Evolutionary conservation across 1,284 basidiomycete genomes (phyloP).

Genomic region (Irpex rosettiformis): DNA sequence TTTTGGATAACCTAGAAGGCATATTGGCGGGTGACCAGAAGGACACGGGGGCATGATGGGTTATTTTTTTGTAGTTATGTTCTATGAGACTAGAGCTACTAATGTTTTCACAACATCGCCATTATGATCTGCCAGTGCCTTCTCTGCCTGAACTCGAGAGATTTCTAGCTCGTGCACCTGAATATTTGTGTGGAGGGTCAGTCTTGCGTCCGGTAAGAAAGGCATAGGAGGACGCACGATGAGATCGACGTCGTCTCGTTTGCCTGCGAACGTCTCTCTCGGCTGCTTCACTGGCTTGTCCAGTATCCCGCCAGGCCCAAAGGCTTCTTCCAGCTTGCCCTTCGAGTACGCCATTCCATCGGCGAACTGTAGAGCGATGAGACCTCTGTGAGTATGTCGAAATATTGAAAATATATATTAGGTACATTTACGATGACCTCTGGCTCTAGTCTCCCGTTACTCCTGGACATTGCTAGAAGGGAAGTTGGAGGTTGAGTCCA

Average conservation of each 20-base stretch:
- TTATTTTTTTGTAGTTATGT: no score
- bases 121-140: conserved; percentile 43
- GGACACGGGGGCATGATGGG: no score
- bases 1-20: background rate
- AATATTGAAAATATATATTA: conserved; percentile 7
- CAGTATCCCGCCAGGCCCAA: conserved; percentile 47
- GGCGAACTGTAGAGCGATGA: conserved; percentile 42
- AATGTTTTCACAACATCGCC: conserved; percentile 31
- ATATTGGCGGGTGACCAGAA: background rate
- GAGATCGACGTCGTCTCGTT: conserved; percentile 61
- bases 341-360: conserved; percentile 69
- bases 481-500: conserved; percentile 8
- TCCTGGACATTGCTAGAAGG: conserved; percentile 14
- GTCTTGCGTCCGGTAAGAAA: background rate
- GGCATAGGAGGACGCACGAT: conserved; percentile 45
- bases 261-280: conserved; percentile 34
- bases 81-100: conserved; percentile 21
- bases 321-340: conserved; percentile 61
- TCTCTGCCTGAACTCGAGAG: conserved; percentile 54
- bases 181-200: background rate
- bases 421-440: conserved; percentile 68
- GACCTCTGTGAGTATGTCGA: no score
- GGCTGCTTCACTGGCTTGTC: conserved; percentile 46
- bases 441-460: conserved; percentile 55
- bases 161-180: conserved; percentile 68